phyloP scores from a whole-genome alignment of 306 rosid species.

The Mimosa bimucronata region DNA sequence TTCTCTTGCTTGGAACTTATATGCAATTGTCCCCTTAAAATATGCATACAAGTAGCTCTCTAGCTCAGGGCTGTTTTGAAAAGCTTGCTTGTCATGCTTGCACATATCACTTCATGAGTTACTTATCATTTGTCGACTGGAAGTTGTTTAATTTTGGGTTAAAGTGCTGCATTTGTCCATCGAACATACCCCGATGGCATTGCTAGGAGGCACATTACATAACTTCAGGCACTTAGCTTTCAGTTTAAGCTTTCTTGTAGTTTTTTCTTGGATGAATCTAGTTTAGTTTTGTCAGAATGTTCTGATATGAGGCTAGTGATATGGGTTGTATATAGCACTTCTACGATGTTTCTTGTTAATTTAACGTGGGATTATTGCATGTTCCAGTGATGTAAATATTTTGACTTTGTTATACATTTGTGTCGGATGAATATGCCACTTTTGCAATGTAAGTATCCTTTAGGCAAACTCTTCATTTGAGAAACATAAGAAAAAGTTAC shows the following conservation, averaged over 20 bases:
- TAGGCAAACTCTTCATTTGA: not conserved
- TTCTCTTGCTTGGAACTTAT: too few species aligned
- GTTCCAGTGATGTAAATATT: not conserved
- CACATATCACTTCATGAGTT: not conserved
- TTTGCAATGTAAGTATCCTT: constrained; percentile 2
- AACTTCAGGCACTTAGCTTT: not conserved
- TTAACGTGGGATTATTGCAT: not conserved
- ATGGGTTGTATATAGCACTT: not conserved
- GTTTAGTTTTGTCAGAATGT: not conserved
- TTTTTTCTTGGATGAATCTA: not conserved
- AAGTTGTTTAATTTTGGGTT: not conserved
- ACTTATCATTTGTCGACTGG: not conserved
- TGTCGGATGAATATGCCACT: not conserved
- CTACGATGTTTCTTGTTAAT: not conserved
- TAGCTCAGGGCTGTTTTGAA: not conserved
- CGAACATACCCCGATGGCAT: not conserved
- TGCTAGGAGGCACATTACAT: not conserved
- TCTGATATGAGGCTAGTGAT: not conserved
- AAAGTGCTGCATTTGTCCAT: not conserved
- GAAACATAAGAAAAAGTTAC: not conserved
- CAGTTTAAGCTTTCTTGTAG: not conserved
- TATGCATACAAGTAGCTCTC: not conserved
- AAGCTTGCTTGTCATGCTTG: not conserved
- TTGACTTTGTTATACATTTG: not conserved
- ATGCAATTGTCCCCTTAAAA: too few species aligned